phyloP scores from a whole-genome alignment of 23 red algal species.

The Gracilaria gracilis region DNA sequence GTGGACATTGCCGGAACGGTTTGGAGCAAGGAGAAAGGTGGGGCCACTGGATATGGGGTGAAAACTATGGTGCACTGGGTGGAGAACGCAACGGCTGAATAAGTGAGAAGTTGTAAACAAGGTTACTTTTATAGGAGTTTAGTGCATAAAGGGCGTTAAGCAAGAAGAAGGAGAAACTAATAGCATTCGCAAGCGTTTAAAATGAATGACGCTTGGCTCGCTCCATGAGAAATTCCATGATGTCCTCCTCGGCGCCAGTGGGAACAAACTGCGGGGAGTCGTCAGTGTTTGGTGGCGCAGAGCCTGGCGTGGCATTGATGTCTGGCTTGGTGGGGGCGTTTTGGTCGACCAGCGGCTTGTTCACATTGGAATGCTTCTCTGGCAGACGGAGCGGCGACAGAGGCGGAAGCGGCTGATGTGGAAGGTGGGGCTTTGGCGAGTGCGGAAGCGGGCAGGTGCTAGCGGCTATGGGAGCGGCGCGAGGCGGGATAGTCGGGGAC shows the following conservation, averaged over 20 bases:
- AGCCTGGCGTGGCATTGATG: background rate
- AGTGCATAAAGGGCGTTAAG: background rate
- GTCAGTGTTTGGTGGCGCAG: background rate
- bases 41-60: conserved; percentile 87
- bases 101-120: background rate
- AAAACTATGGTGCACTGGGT: conserved; percentile 86
- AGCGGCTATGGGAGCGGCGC: background rate
- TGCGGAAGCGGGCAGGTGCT: conserved; percentile 32
- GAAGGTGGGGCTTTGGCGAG: conserved; percentile 28
- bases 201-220: conserved; percentile 30
- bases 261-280: background rate
- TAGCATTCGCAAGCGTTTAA: background rate
- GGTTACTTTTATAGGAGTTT: background rate
- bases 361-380: background rate
- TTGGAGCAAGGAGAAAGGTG: conserved; percentile 84
- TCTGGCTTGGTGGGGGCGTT: background rate
- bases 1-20: conserved; percentile 98
- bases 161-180: conserved; percentile 17
- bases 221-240: conserved; percentile 35
- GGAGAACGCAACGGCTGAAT: background rate
- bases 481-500: conserved; percentile 13
- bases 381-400: conserved; percentile 16
- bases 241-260: conserved; percentile 14
- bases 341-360: background rate
- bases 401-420: conserved; percentile 25